Conservation (phyloP, 2,329 filamentous ascomycete species). For the Reticulascus tulasneorum region DNA sequence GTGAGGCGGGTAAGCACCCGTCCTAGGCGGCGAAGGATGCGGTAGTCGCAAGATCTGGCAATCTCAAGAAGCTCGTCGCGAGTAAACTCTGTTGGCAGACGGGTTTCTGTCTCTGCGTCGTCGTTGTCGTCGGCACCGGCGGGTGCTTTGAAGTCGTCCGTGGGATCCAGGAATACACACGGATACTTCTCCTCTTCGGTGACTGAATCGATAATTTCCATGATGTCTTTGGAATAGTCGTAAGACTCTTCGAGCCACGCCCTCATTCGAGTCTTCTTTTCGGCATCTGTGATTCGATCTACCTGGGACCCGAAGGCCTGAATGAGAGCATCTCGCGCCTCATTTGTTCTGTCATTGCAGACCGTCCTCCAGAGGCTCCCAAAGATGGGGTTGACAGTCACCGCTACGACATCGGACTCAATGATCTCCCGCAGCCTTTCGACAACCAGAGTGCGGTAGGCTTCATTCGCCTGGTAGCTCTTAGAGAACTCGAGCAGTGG, state of each 20-base stretch:
- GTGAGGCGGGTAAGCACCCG: constrained; percentile 42
- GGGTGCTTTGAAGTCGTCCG: constrained; percentile 28
- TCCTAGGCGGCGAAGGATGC: constrained; percentile 42
- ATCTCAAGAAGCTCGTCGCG: constrained; percentile 47
- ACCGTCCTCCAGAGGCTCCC: constrained; percentile 45
- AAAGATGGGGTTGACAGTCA: constrained; percentile 47
- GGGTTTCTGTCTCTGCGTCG: constrained; percentile 17
- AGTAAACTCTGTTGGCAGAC: constrained; percentile 30
- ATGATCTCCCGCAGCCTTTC: constrained; percentile 39
- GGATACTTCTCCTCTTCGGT: constrained; percentile 36
- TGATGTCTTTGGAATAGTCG: constrained; percentile 41
- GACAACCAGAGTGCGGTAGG: constrained; percentile 34
- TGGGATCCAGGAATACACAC: constrained; percentile 47
- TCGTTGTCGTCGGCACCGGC: constrained; percentile 17
- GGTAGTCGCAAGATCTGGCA: constrained; percentile 44
- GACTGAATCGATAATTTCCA: constrained; percentile 30
- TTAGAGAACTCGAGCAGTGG: constrained; percentile 31
- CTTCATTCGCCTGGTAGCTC: constrained; percentile 32
- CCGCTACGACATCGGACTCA: constrained; percentile 34
- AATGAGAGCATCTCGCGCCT: constrained; percentile 35
- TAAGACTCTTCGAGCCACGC: constrained; percentile 49
- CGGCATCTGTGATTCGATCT: constrained; percentile 24
- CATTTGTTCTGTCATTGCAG: constrained; percentile 40
- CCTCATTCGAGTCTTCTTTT: constrained; percentile 36
- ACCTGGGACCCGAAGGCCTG: constrained; percentile 36